Evolutionary conservation across 1,284 basidiomycete species (phyloP), one percentile per base, ranked within the genome.

Genomic region (Cryptococcus sp.): DNA sequence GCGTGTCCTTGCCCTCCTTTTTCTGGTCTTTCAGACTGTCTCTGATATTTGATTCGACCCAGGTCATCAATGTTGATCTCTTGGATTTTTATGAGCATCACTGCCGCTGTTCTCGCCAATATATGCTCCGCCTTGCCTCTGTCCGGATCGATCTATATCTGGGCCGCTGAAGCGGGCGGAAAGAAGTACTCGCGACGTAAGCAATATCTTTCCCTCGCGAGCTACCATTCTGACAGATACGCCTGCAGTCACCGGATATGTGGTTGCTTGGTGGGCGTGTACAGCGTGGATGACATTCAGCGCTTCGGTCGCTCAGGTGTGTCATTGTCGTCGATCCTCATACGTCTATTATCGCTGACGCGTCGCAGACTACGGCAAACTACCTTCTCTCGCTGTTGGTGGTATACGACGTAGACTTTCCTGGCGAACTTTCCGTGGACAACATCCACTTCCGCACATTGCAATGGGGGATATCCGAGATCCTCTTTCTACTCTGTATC

Each of bases 231-330:
- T 22, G 25, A 38, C 48, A 19, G 16, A 20, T 17, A 38, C 7
- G 31, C 25, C 13, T 7, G 40, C 50, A 55, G 53, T 55, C 25
- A 48, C 91, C 65, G 91, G 89, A 2, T 92, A 93, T 78, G 75
- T 91, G 54, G 90, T 93, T 27, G 90, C 90, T 47, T 92, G 89
- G 88, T 92, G 90, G 90, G 83, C 89, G 25, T 86, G 85, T 61
- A 91, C 90, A 0, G 90, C 90, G 17, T 93, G 91, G 91, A 91
- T 91, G 84, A 91, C 90, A 0, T 92, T 91, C 68, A 83, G 86
- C 51, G 90, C 91, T 19, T 56, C 54, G 27, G 47, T 50, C 47
- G 46, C 27, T 15, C 54, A 15, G 85, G 87, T 44, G 11, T 19
- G 42, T 27, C 16, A 23, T 8, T 22, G 20, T 19, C 38, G n/a